Evolutionary conservation across 148 eudicot species (phyloP).

Genomic region (Euryodendron excelsum): DNA sequence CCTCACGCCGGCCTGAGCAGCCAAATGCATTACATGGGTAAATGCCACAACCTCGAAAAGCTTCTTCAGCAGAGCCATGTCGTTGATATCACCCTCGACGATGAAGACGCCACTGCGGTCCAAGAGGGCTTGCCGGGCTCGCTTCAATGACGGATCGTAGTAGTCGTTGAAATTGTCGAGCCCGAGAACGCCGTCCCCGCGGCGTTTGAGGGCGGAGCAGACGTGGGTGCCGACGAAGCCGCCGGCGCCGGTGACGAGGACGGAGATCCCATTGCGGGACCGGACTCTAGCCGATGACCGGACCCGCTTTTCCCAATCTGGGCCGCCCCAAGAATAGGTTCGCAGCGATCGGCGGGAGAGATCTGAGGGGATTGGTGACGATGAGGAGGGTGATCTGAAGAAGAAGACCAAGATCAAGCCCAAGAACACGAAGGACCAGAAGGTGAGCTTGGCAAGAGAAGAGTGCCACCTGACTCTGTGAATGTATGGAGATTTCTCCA

Average conservation of each 20-base stretch:
- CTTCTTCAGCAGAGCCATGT: constrained; percentile 46
- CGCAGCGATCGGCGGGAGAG: constrained; percentile 55
- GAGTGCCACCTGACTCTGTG: constrained; percentile 47
- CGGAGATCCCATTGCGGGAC: constrained; percentile 59
- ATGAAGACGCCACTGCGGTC: constrained; percentile 64
- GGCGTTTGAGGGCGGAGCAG: constrained; percentile 55
- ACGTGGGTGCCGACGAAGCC: constrained; percentile 90
- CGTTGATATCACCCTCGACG: constrained; percentile 87
- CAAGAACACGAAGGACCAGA: constrained; percentile 60
- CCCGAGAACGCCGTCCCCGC: constrained; percentile 82
- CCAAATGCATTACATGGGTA: constrained; percentile 87
- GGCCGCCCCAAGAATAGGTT: constrained; percentile 61
- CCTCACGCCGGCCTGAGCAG: constrained; percentile 84
- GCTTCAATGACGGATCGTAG: constrained; percentile 65
- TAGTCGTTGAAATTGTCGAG: constrained; percentile 77
- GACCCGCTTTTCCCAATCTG: constrained; percentile 71
- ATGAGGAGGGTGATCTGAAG: constrained; percentile 36
- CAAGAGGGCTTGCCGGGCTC: constrained; percentile 59
- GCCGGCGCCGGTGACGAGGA: constrained; percentile 78
- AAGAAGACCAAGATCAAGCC: constrained; percentile 48
- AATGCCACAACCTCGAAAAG: constrained; percentile 62
- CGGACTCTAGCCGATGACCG: constrained; percentile 51
- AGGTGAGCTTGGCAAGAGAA: constrained; percentile 51
- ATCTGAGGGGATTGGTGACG: constrained; percentile 37
- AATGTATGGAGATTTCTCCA: constrained; percentile 52